Conservation (phyloP, 2,329 filamentous ascomycete genomes). For the Pyricularia grisea region DNA sequence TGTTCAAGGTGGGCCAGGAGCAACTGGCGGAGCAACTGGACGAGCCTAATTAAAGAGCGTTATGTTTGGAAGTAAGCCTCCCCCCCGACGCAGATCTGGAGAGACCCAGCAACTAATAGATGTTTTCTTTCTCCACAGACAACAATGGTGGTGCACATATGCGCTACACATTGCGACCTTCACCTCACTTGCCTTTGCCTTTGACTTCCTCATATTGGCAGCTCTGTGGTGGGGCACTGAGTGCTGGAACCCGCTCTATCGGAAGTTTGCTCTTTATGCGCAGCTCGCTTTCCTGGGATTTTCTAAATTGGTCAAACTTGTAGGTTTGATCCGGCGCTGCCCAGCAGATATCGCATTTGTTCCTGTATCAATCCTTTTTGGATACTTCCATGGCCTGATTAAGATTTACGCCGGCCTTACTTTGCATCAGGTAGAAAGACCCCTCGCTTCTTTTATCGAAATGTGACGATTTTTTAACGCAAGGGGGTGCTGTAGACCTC, state of each 20-base stretch:
- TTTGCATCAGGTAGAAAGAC: constrained; percentile 61
- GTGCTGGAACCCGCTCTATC: constrained; percentile 44
- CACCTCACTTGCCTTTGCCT: constrained; percentile 73
- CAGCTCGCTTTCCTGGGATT: constrained; percentile 64
- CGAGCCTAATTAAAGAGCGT: constrained; percentile 74
- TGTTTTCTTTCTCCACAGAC: constrained; percentile 38
- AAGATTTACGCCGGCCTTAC: constrained; percentile 83
- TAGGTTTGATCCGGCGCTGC: constrained; percentile 78
- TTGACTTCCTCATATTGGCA: constrained; percentile 65
- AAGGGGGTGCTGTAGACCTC: constrained; percentile 55
- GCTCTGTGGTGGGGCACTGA: constrained; percentile 61
- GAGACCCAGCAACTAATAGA: no score
- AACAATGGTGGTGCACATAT: constrained; percentile 89
- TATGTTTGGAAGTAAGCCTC: constrained; percentile 73
- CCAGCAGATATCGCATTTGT: constrained; percentile 72
- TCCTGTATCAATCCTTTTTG: constrained; percentile 80
- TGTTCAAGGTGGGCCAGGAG: constrained; percentile 92
- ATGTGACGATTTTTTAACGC: background rate
- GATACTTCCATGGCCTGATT: constrained; percentile 86
- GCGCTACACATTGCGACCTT: constrained; percentile 88
- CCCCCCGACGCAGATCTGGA: no score
- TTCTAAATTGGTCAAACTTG: constrained; percentile 84
- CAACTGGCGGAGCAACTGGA: constrained; percentile 96
- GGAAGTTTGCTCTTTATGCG: constrained; percentile 46
- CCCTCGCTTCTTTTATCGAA: constrained; percentile 6